phyloP scores from a whole-genome alignment of 495 filamentous ascomycete genomes.

The Daldinia grandis region DNA sequence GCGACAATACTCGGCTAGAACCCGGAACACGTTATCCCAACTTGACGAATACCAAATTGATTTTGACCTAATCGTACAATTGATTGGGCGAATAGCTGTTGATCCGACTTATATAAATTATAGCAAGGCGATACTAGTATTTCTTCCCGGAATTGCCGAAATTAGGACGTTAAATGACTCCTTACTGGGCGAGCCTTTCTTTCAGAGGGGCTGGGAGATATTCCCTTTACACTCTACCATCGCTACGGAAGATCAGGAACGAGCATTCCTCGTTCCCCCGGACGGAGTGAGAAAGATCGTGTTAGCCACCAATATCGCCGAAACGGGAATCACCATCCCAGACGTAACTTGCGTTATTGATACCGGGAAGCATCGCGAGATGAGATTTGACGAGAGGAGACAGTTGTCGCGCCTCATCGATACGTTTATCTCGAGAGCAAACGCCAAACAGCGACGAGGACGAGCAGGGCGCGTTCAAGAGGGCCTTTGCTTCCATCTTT shows the following conservation, averaged over 20 bases:
- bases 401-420: constrained; percentile 90
- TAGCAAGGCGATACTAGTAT: constrained; percentile 92
- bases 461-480: constrained; percentile 95
- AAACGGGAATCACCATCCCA: constrained; percentile 96
- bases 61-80: constrained; percentile 77
- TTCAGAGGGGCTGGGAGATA: constrained; percentile 76
- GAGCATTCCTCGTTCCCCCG: constrained; percentile 85
- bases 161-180: constrained; percentile 88
- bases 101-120: constrained; percentile 70
- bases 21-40: constrained; percentile 72
- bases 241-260: constrained; percentile 94
- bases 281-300: constrained; percentile 87
- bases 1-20: constrained; percentile 76
- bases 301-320: constrained; percentile 94
- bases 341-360: constrained; percentile 96
- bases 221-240: constrained; percentile 93
- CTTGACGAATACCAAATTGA: constrained; percentile 90
- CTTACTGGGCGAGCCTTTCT: constrained; percentile 72
- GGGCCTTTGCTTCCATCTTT: constrained; percentile 93
- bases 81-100: constrained; percentile 76
- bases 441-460: constrained; percentile 92
- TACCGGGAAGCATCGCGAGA: constrained; percentile 94
- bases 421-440: constrained; percentile 91
- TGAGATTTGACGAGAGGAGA: constrained; percentile 91
- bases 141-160: constrained; percentile 92